Conservation (phyloP, 2,329 filamentous ascomycete species). For the Tolypocladium ovalisporum region DNA sequence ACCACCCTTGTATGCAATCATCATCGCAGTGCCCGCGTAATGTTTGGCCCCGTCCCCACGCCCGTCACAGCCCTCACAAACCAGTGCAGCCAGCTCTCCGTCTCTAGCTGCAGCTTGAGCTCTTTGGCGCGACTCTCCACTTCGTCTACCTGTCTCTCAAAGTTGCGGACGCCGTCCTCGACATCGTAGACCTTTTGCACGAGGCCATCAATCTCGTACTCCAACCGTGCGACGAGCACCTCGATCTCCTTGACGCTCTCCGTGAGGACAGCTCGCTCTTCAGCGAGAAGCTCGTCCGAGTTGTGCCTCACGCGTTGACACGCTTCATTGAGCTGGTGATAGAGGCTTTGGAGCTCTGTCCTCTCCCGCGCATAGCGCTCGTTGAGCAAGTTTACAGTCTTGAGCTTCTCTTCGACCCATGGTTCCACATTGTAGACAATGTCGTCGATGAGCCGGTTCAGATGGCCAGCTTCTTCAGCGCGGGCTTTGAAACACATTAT, state of each 20-base stretch:
- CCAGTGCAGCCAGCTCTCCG: slow-evolving; percentile 55
- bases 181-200: slow-evolving; percentile 75
- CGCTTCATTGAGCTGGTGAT: slow-evolving; percentile 58
- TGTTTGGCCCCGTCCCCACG: slow-evolving; percentile 49
- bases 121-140: slow-evolving; percentile 55
- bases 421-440: slow-evolving; percentile 43
- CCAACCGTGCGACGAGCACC: slow-evolving; percentile 69
- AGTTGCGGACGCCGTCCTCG: slow-evolving; percentile 69
- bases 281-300: slow-evolving; percentile 56
- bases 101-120: slow-evolving; percentile 51
- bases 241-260: slow-evolving; percentile 73
- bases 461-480: slow-evolving; percentile 42
- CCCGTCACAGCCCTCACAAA: slow-evolving; percentile 49
- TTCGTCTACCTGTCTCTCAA: slow-evolving; percentile 66
- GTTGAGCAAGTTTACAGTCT: slow-evolving; percentile 47
- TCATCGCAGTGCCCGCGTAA: slow-evolving; percentile 22
- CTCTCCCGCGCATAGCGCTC: slow-evolving; percentile 50
- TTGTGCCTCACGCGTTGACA: slow-evolving; percentile 58
- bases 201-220: slow-evolving; percentile 83
- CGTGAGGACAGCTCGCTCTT: slow-evolving; percentile 56
- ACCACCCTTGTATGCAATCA: slow-evolving; percentile 1
- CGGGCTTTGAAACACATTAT: slow-evolving; percentile 19
- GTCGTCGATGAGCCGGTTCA: slow-evolving; percentile 40
- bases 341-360: slow-evolving; percentile 54
- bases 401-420: slow-evolving; percentile 51